Conservation (phyloP, 371 early-diverging fungal genomes). For the Syncephalastrum racemosum region DNA sequence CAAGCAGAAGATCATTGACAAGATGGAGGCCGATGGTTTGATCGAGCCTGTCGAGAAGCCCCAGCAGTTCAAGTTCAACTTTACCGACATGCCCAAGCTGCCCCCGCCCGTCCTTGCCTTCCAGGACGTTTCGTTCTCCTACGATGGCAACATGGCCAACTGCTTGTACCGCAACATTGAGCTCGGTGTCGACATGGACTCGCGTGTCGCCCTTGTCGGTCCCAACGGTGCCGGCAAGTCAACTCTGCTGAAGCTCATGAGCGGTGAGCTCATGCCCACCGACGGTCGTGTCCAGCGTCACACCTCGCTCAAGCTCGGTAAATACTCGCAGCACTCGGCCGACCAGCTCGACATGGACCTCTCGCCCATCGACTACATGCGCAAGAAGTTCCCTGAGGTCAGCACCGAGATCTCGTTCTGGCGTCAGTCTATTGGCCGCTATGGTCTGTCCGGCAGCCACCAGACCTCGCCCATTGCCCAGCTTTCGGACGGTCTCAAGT, state of each 20-base stretch:
- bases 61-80: conserved; percentile 79
- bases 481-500: conserved; percentile 94
- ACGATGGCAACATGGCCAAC: conserved; percentile 79
- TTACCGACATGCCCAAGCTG: conserved; percentile 84
- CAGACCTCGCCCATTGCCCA: conserved; percentile 89
- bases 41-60: conserved; percentile 89
- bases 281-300: conserved; percentile 88
- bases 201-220: conserved; percentile 89
- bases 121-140: conserved; percentile 90
- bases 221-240: conserved; percentile 95
- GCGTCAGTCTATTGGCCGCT: conserved; percentile 90
- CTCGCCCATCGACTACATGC: conserved; percentile 93
- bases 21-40: conserved; percentile 98
- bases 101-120: conserved; percentile 98
- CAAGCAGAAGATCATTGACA: conserved; percentile 98
- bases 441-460: conserved; percentile 90
- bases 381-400: conserved; percentile 72
- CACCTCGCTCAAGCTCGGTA: conserved; percentile 90
- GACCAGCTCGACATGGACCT: conserved; percentile 90
- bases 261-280: conserved; percentile 82
- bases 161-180: conserved; percentile 89
- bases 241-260: conserved; percentile 93
- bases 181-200: conserved; percentile 95
- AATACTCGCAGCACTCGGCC: conserved; percentile 96
- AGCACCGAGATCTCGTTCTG: conserved; percentile 63